These are phyloP conservation scores for Amanita pallidorosea DNA, from an alignment of 768 basidiomycete species.

Conservation along the genomic window DNA sequence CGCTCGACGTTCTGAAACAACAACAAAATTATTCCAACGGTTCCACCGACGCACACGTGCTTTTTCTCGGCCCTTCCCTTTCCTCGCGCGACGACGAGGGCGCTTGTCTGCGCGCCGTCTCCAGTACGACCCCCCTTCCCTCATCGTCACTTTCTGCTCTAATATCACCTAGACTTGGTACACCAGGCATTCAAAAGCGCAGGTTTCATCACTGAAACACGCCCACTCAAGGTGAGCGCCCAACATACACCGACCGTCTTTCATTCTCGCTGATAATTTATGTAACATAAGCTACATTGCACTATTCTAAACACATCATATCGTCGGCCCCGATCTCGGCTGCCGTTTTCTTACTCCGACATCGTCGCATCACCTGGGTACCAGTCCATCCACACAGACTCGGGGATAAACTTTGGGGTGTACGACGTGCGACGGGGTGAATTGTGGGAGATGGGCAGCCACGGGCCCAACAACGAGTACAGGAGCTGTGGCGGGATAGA, in stretches of 20 bases:
- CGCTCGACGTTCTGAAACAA: conserved; percentile 35
- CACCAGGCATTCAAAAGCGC: conserved; percentile 25
- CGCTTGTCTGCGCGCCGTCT: conserved; percentile 16
- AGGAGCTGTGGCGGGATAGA: conserved; percentile 32
- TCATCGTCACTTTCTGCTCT: not conserved
- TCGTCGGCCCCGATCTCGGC: conserved; percentile 23
- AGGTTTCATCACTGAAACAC: conserved; percentile 33
- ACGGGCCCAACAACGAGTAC: conserved; percentile 53
- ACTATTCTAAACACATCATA: conserved; percentile 38
- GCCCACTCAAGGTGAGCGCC: conserved; percentile 38
- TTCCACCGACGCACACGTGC: conserved; percentile 27
- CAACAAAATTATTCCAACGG: conserved; percentile 17
- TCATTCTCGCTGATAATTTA: not conserved
- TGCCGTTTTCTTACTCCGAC: conserved; percentile 28
- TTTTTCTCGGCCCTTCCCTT: conserved; percentile 40
- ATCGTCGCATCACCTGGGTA: conserved; percentile 16
- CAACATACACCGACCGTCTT: not conserved
- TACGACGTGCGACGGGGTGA: conserved; percentile 49
- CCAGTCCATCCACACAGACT: not conserved
- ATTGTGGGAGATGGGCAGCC: conserved; percentile 65
- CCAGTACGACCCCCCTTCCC: conserved; percentile 14
- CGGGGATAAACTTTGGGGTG: conserved; percentile 29
- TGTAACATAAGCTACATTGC: conserved; percentile 29
- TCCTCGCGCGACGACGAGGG: conserved; percentile 17
- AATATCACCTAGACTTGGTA: conserved; percentile 27